Base-by-base conservation (phyloP, 116 monocot species). In the Cymodocea nodosa region DNA sequence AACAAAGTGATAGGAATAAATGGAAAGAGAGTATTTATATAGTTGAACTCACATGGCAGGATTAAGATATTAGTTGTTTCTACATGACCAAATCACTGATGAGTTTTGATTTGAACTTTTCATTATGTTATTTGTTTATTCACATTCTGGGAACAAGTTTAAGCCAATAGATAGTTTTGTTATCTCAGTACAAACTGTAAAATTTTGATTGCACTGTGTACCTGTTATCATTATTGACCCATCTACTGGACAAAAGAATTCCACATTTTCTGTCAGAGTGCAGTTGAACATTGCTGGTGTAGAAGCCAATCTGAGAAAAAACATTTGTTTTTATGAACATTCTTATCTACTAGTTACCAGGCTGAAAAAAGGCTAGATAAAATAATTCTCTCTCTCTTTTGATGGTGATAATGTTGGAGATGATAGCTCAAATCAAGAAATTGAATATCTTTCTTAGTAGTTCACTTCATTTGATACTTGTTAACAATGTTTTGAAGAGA, bases 261-360 rank as follows among this genome's bases (percentile, higher is more conserved):
- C 74, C 63, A 86, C 85, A 70, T 97, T 80, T 78, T 85, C 77
- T 22, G 97, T 83, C 44, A 90, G 73, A 40, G 91, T 91, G 70
- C 97, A 88, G 71, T 97, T 91, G 80, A 97, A 97, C 97, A 97
- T 97, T 59, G 97, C 97, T 57, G 97, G 97, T 66, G 97, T 97
- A 60, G 97, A 97, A 59, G 97, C 85, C 82, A 97, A 77, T 68
- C 97, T 97, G 76, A 51, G 66, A 65, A 55, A 40, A 62, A 34
- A 1, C 60, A 63, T 56, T 11, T 35, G 50, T 40, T 15, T n/a
- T 30, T 40, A n/a, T 51, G 24, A 62, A 35, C 24, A 34, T 62
- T 9, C 17, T 35, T 35, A 15, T 34, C 24, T 0, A 34, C 30
- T 30, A 17, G 1, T 37, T 16, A 30, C 30, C 3, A 17, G 50